Evolutionary conservation across 1,139 yeast genomes (phyloP).

Genomic region (Geotrichum klebahnii): DNA sequence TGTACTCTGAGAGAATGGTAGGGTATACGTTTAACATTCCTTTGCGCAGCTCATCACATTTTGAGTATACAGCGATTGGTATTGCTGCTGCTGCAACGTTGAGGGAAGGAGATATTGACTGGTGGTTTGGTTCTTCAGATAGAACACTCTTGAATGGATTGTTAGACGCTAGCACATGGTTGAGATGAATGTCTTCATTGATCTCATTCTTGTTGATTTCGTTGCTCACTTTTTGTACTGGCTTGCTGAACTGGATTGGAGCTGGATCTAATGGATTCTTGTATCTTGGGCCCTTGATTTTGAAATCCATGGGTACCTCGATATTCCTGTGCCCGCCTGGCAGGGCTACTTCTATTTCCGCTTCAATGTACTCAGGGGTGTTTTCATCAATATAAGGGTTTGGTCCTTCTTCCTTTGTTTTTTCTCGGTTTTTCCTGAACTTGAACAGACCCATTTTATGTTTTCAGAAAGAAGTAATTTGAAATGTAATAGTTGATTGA

Average conservation of each 20-base stretch:
- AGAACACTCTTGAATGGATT: background rate
- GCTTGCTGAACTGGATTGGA: background rate
- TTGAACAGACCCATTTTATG: too few species aligned
- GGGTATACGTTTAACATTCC: constrained; percentile 2
- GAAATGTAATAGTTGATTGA: too few species aligned
- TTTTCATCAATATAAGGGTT: background rate
- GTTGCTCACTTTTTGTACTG: background rate
- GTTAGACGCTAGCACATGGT: background rate
- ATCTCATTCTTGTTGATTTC: background rate
- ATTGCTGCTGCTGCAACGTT: too few species aligned
- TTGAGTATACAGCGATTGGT: constrained; percentile 8
- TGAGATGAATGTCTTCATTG: background rate
- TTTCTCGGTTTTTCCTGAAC: too few species aligned
- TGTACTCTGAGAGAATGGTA: background rate
- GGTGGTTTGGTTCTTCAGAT: background rate
- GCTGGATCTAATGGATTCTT: constrained; percentile 2
- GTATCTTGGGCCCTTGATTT: background rate
- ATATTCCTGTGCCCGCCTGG: background rate
- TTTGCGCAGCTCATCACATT: background rate
- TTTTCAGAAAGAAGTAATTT: too few species aligned
- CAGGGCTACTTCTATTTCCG: background rate
- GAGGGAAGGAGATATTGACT: background rate
- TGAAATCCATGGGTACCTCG: background rate
- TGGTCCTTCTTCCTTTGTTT: background rate
- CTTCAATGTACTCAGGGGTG: constrained; percentile 2